Percentiles rank a stretch among this genome's conserved stretches.
phyloP scores from a whole-genome alignment of 2,329 filamentous ascomycete genomes.

The Elsinoe batatas region DNA sequence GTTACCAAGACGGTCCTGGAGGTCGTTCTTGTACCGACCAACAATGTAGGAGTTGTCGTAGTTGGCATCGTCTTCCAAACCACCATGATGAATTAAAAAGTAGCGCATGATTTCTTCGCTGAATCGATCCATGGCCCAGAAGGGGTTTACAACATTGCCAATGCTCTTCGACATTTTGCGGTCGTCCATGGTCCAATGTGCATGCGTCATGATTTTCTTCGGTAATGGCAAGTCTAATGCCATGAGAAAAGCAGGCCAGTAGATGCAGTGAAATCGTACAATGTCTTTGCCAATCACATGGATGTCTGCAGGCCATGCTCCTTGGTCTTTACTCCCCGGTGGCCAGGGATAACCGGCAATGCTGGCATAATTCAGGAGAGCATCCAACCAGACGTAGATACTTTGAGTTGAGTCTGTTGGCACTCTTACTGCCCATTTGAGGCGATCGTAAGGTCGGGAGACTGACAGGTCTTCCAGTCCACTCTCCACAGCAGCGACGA shows the following conservation, averaged over 20 bases:
- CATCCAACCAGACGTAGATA: slow-evolving; percentile 97
- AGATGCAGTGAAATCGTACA: slow-evolving; percentile 88
- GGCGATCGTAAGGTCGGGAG: slow-evolving; percentile 66
- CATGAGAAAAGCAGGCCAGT: slow-evolving; percentile 95
- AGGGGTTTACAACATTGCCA: slow-evolving; percentile 91
- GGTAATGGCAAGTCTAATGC: slow-evolving; percentile 72
- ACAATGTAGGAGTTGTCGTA: slow-evolving; percentile 75
- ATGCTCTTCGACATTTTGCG: slow-evolving; percentile 95
- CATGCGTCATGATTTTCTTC: slow-evolving; percentile 73
- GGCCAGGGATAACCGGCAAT: slow-evolving; percentile 77
- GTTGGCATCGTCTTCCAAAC: slow-evolving; percentile 65
- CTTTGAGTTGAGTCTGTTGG: slow-evolving; percentile 78
- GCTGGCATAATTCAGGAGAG: slow-evolving; percentile 86
- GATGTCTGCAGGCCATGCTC: slow-evolving; percentile 81
- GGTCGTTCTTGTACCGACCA: slow-evolving; percentile 64
- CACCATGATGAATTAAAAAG: slow-evolving; percentile 75
- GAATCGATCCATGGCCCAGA: slow-evolving; percentile 81
- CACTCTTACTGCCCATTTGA: slow-evolving; percentile 83
- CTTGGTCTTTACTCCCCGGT: slow-evolving; percentile 50
- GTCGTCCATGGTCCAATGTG: slow-evolving; percentile 86
- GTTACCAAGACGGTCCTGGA: slow-evolving; percentile 74
- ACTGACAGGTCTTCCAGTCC: slow-evolving; percentile 82
- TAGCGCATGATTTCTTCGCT: slow-evolving; percentile 81
- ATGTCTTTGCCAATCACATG: slow-evolving; percentile 97
- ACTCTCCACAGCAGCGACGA: slow-evolving; percentile 64